Conservation (phyloP, 805 yeast genomes). For the Candida khao-thaluensis region DNA sequence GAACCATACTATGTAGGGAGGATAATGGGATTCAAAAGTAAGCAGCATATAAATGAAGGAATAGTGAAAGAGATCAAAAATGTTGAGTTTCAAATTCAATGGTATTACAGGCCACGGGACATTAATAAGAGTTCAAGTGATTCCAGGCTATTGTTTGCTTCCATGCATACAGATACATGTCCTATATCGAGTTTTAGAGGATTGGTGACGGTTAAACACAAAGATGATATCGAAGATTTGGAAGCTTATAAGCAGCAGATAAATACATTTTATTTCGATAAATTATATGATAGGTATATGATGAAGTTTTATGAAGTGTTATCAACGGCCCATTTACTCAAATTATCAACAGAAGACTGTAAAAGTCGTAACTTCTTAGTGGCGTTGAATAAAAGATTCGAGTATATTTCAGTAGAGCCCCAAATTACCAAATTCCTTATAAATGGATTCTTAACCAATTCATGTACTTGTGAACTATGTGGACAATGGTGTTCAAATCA, state of each 20-base stretch:
- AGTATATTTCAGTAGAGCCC: conserved; percentile 71
- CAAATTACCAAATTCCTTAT: conserved; percentile 63
- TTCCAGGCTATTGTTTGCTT: conserved; percentile 74
- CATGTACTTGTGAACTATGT: conserved; percentile 65
- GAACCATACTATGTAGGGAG: conserved; percentile 91
- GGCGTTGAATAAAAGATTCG: conserved; percentile 66
- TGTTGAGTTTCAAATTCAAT: conserved; percentile 69
- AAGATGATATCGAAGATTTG: conserved; percentile 60
- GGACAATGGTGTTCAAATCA: conserved; percentile 75
- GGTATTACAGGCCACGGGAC: conserved; percentile 90
- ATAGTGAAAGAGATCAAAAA: conserved; percentile 42
- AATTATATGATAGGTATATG: conserved; percentile 83
- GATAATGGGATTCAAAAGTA: conserved; percentile 61
- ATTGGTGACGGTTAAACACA: conserved; percentile 64
- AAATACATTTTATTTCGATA: conserved; percentile 78
- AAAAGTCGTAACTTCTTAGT: conserved; percentile 59
- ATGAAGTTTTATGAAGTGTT: conserved; percentile 76
- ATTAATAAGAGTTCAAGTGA: conserved; percentile 66
- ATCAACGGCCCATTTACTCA: conserved; percentile 52
- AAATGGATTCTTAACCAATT: conserved; percentile 55
- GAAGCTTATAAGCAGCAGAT: conserved; percentile 63
- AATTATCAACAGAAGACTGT: conserved; percentile 33
- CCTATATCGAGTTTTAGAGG: conserved; percentile 79
- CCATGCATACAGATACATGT: conserved; percentile 83
- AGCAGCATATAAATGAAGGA: conserved; percentile 12